phyloP scores from a whole-genome alignment of 1,284 basidiomycete species.

The Leccinum olivaceoglutinosum region DNA sequence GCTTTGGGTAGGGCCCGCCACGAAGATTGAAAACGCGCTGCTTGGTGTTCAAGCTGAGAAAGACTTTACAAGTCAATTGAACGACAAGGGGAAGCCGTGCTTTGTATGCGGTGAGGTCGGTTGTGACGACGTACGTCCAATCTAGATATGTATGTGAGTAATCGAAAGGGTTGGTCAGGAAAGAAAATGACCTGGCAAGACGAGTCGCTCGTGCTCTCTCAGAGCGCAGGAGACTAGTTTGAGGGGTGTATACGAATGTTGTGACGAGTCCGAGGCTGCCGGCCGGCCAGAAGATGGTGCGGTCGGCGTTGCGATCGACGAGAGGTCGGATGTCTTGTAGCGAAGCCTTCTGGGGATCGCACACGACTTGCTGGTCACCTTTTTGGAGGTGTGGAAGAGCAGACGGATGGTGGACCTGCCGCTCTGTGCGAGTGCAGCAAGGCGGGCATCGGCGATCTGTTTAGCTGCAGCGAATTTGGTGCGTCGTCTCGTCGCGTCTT shows the following conservation, averaged over 20 bases:
- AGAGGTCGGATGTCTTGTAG: conserved; percentile 25
- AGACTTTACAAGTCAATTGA: conserved; percentile 13
- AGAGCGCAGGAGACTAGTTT: conserved; percentile 4
- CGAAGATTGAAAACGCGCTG: conserved; percentile 10
- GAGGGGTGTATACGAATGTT: background rate
- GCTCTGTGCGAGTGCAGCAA: too few species aligned
- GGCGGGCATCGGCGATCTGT: too few species aligned
- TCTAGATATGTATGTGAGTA: conserved; percentile 13
- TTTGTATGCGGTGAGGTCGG: conserved; percentile 22
- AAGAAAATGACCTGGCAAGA: conserved; percentile 19
- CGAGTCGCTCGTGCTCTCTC: background rate
- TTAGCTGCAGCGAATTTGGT: too few species aligned
- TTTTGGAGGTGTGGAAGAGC: too few species aligned
- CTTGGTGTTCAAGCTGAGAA: background rate
- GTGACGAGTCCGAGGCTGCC: background rate
- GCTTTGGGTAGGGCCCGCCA: conserved; percentile 7
- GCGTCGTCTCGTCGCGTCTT: too few species aligned
- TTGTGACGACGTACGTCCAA: conserved; percentile 28
- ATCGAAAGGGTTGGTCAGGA: background rate
- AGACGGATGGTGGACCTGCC: too few species aligned
- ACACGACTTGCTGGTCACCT: too few species aligned
- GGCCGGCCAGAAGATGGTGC: background rate
- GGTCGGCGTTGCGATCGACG: conserved; percentile 17
- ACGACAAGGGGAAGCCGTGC: conserved; percentile 23
- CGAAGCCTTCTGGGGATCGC: too few species aligned